These are phyloP conservation scores for Kazachstania bromeliacearum DNA, from an alignment of 805 yeast species.

Conservation along the genomic window DNA sequence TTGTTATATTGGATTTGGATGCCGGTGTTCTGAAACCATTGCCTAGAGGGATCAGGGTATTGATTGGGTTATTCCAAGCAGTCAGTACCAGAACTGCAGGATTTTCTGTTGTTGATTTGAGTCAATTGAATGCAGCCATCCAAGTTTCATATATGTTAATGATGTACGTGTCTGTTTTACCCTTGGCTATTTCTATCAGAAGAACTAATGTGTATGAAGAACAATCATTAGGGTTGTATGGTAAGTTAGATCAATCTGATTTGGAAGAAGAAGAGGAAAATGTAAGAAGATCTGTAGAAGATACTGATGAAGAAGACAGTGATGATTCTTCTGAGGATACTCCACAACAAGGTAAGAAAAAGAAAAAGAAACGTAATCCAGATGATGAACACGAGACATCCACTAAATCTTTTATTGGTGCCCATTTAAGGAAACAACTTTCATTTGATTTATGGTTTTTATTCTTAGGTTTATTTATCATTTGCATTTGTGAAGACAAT, in stretches of 20 bases:
- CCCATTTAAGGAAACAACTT: slow-evolving; percentile 83
- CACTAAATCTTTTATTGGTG: slow-evolving; percentile 56
- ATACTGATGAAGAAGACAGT: slow-evolving; percentile 3
- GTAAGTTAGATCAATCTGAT: slow-evolving; percentile 23
- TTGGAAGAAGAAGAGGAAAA: slow-evolving; percentile 17
- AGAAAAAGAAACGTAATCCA: not conserved
- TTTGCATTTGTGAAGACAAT: slow-evolving; percentile 77
- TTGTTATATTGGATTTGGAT: slow-evolving; percentile 65
- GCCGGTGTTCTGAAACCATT: slow-evolving; percentile 42
- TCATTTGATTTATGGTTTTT: slow-evolving; percentile 94
- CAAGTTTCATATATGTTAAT: slow-evolving; percentile 89
- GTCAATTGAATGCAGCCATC: slow-evolving; percentile 75
- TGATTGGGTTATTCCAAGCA: slow-evolving; percentile 86
- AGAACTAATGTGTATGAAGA: slow-evolving; percentile 97
- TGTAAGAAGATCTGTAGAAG: not conserved
- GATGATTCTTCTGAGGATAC: slow-evolving; percentile 9
- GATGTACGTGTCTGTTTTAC: slow-evolving; percentile 97
- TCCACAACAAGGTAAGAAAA: not conserved
- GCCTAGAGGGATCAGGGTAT: slow-evolving; percentile 56
- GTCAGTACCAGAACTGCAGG: slow-evolving; percentile 94
- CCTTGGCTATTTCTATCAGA: slow-evolving; percentile 91
- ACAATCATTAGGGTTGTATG: slow-evolving; percentile 88
- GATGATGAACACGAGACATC: not conserved
- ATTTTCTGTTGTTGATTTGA: slow-evolving; percentile 59
- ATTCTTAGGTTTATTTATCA: slow-evolving; percentile 72